These are phyloP conservation scores for Lichtheimia ramosa DNA, from an alignment of 371 early-diverging fungal species.

Conservation along the genomic window DNA sequence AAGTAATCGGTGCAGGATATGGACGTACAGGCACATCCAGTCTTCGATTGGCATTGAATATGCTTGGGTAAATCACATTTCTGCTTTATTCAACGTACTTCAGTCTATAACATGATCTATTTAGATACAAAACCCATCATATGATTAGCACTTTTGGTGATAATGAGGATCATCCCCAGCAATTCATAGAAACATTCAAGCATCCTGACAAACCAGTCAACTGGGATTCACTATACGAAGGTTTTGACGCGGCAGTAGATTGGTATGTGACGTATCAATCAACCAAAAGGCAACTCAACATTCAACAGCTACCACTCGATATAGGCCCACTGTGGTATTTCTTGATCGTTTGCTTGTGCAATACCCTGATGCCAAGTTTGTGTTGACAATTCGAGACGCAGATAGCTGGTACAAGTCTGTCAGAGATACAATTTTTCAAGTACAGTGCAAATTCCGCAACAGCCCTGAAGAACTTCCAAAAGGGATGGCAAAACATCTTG, in stretches of 20 bases:
- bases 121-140: constrained; percentile 8
- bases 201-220: constrained; percentile 10
- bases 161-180: too few relatives aligned
- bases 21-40: constrained; percentile 4
- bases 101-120: background rate
- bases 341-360: background rate
- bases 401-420: constrained; percentile 13
- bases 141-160: background rate
- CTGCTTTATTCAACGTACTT: background rate
- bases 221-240: constrained; percentile 9
- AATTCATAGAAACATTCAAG: background rate
- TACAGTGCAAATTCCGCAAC: too few relatives aligned
- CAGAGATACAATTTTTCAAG: constrained; percentile 1
- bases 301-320: too few relatives aligned
- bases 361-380: constrained; percentile 33
- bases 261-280: background rate
- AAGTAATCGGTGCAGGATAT: constrained; percentile 7
- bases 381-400: constrained; percentile 5
- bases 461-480: too few relatives aligned
- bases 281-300: too few relatives aligned
- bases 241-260: constrained; percentile 12
- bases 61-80: constrained; percentile 3
- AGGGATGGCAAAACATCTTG: background rate
- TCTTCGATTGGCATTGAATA: constrained; percentile 2
- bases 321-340: background rate